Evolutionary conservation across 495 filamentous ascomycete genomes (phyloP).

Genomic region (Penicillium chermesinum): DNA sequence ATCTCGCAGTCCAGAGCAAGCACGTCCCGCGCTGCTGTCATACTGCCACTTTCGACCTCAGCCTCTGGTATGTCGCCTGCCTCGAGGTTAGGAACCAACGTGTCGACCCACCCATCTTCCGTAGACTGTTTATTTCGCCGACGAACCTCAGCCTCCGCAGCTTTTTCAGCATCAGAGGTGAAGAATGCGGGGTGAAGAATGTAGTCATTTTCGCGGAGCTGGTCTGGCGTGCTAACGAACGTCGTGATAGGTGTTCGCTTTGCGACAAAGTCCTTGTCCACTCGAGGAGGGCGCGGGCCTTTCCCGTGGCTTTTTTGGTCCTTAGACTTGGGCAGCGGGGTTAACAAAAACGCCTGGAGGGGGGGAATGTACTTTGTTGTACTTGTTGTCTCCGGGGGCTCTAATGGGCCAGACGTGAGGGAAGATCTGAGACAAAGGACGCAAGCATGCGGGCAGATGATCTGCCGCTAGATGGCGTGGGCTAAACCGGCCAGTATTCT

Average conservation of each 20-base stretch:
- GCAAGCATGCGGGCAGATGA: conserved; percentile 56
- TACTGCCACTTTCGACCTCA: conserved; percentile 71
- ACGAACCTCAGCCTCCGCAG: conserved; percentile 42
- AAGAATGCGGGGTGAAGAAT: conserved; percentile 69
- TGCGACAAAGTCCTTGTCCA: conserved; percentile 56
- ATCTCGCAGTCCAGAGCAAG: conserved; percentile 93
- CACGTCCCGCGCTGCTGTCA: conserved; percentile 78
- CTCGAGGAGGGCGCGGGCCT: conserved; percentile 50
- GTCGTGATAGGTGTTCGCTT: conserved; percentile 73
- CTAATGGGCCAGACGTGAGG: conserved; percentile 82
- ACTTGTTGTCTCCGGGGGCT: conserved; percentile 77
- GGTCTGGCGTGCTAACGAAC: conserved; percentile 62
- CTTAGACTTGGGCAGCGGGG: conserved; percentile 57
- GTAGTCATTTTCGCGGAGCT: conserved; percentile 79
- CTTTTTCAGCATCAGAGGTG: conserved; percentile 35
- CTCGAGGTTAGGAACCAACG: conserved; percentile 57
- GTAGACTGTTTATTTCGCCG: conserved; percentile 33
- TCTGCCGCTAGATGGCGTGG: conserved; percentile 59
- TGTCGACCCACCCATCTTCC: conserved; percentile 80
- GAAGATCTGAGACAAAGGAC: conserved; percentile 76
- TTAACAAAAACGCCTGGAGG: conserved; percentile 69
- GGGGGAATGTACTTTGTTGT: conserved; percentile 78
- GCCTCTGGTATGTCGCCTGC: conserved; percentile 61
- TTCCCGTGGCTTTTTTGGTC: conserved; percentile 48
- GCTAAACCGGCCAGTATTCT: conserved; percentile 56